Percentiles rank a stretch among this genome's conserved stretches.
Conservation (phyloP, 1,139 yeast species). For the Spencermartinsiella ligniputridi region DNA sequence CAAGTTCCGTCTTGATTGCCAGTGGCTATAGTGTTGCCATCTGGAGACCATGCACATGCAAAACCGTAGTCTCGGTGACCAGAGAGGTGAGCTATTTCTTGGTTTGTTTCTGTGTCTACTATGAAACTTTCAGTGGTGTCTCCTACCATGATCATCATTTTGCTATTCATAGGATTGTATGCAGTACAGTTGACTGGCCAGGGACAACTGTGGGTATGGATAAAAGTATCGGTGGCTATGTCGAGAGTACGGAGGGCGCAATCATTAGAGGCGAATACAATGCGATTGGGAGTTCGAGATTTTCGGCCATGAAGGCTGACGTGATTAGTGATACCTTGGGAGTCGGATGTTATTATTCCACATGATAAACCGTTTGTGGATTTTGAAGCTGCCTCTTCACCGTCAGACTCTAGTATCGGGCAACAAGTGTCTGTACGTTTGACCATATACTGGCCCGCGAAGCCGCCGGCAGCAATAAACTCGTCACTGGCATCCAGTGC, state of each 20-base stretch:
- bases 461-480: constrained; percentile 51
- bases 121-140: constrained; percentile 45
- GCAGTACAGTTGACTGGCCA: constrained; percentile 54
- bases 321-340: constrained; percentile 56
- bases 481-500: constrained; percentile 44
- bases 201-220: constrained; percentile 30
- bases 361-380: constrained; percentile 19
- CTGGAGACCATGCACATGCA: constrained; percentile 54
- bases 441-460: constrained; percentile 49
- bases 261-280: constrained; percentile 48
- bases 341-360: constrained; percentile 40
- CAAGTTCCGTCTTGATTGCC: constrained; percentile 63
- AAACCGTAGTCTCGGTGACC: constrained; percentile 58
- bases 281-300: constrained; percentile 27
- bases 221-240: constrained; percentile 26
- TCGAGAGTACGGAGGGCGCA: constrained; percentile 42
- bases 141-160: constrained; percentile 47
- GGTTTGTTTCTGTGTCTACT: constrained; percentile 40
- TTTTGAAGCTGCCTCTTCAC: constrained; percentile 30
- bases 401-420: not conserved
- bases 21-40: constrained; percentile 45
- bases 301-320: constrained; percentile 35
- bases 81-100: constrained; percentile 21
- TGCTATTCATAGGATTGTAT: constrained; percentile 36
- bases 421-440: constrained; percentile 17